Conservation (phyloP, 1,139 yeast species). For the Taphrina deformans region DNA sequence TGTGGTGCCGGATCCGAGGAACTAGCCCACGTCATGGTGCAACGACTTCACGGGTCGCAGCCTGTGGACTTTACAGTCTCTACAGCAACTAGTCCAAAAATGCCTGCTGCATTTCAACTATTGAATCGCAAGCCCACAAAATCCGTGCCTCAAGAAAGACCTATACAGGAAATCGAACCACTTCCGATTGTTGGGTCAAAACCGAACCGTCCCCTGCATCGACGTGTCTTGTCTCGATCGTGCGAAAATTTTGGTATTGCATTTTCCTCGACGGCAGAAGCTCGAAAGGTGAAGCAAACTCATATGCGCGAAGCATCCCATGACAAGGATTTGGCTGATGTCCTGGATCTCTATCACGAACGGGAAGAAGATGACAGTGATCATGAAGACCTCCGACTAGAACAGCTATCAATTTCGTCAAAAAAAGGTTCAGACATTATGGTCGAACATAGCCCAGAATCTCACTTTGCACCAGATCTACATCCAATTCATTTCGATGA, state of each 20-base stretch:
- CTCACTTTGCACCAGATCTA: background rate
- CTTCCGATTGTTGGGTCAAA: background rate
- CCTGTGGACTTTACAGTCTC: background rate
- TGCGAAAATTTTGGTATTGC: constrained; percentile 23
- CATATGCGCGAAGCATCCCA: constrained; percentile 3
- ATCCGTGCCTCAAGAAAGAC: background rate
- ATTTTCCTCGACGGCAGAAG: constrained; percentile 21
- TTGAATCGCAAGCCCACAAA: background rate
- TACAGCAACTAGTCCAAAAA: constrained; percentile 8
- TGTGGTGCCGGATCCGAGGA: no score
- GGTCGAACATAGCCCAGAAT: background rate
- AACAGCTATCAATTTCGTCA: background rate
- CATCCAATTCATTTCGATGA: background rate
- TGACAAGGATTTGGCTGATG: constrained; percentile 12
- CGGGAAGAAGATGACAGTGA: background rate
- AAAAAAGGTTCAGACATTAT: background rate
- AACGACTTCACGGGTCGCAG: background rate
- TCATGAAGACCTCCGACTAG: background rate
- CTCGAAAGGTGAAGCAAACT: constrained; percentile 5
- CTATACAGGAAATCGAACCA: background rate
- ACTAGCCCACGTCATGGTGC: no score
- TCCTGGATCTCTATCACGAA: constrained; percentile 27
- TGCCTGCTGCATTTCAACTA: constrained; percentile 16
- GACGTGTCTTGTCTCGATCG: constrained; percentile 9
- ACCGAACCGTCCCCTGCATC: constrained; percentile 2